These are phyloP conservation scores for Alloteropsis semialata DNA, from an alignment of 176 grass and related monocot species.

Conservation along the genomic window DNA sequence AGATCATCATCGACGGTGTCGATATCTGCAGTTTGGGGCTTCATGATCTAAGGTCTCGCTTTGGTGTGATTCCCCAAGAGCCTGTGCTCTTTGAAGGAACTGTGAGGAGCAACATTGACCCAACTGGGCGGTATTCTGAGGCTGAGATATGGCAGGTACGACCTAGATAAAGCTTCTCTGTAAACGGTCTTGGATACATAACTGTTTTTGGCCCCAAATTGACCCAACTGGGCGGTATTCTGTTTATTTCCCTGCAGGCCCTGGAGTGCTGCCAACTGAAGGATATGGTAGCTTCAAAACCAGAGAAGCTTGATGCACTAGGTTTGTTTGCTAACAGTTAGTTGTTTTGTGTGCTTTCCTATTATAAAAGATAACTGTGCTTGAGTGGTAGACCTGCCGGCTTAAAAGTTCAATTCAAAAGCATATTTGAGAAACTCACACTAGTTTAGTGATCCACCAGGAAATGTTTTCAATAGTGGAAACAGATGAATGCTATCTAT, in stretches of 20 bases:
- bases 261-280: constrained; percentile 79
- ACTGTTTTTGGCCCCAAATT: background rate
- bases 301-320: constrained; percentile 87
- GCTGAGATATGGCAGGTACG: constrained; percentile 87
- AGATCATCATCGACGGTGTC: constrained; percentile 68
- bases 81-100: constrained; percentile 96
- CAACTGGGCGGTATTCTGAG: constrained; percentile 77
- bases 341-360: background rate
- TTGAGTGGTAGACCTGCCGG: background rate
- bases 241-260: constrained; percentile 46
- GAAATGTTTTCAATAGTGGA: background rate
- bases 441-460: background rate
- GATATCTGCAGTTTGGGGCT: constrained; percentile 80
- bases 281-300: constrained; percentile 69
- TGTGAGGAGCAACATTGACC: constrained; percentile 87
- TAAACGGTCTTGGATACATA: background rate
- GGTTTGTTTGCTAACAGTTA: constrained; percentile 32
- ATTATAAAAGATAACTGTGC: background rate
- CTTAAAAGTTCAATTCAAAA: background rate
- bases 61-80: constrained; percentile 95
- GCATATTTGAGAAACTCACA: background rate
- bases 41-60: constrained; percentile 89
- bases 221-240: background rate
- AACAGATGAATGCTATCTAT: background rate
- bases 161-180: too few species aligned